Conservation (phyloP, 225 moss, liverwort and hornwort genomes). For the Ulota crispa region DNA sequence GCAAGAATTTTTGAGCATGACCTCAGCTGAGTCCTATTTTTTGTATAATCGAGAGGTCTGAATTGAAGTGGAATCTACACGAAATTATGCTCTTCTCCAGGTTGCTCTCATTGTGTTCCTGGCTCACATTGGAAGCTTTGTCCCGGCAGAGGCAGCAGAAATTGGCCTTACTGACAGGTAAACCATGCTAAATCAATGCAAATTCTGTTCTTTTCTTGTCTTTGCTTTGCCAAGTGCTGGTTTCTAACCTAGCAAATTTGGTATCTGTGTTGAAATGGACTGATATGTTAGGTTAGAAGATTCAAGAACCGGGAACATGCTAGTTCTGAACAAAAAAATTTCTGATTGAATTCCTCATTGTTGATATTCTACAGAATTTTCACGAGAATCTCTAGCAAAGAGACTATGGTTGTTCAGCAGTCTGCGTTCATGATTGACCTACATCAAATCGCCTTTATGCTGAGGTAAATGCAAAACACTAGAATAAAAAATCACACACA, state of each 20-base stretch:
- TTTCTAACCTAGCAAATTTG: not conserved
- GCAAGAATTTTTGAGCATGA: not conserved
- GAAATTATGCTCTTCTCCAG: slow-evolving; percentile 38
- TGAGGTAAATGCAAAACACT: too few species aligned
- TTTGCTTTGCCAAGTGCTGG: not conserved
- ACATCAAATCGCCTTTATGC: slow-evolving; percentile 87
- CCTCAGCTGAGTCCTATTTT: not conserved
- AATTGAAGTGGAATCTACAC: not conserved
- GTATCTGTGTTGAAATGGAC: not conserved
- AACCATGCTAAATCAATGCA: not conserved
- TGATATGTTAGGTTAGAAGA: not conserved
- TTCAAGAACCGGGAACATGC: not conserved
- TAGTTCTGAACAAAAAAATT: not conserved
- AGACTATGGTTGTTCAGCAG: slow-evolving; percentile 75
- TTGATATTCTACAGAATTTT: slow-evolving; percentile 64
- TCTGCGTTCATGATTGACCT: slow-evolving; percentile 98
- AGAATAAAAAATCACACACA: not conserved
- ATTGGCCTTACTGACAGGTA: slow-evolving; percentile 93
- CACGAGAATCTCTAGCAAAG: slow-evolving; percentile 80
- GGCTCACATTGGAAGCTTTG: slow-evolving; percentile 92
- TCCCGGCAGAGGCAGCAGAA: slow-evolving; percentile 84
- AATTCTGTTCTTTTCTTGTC: not conserved
- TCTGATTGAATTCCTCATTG: not conserved
- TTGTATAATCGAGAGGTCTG: not conserved
- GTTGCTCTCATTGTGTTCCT: slow-evolving; percentile 90